Conservation (phyloP, 768 basidiomycete genomes). For the Albatrellus ellisii region DNA sequence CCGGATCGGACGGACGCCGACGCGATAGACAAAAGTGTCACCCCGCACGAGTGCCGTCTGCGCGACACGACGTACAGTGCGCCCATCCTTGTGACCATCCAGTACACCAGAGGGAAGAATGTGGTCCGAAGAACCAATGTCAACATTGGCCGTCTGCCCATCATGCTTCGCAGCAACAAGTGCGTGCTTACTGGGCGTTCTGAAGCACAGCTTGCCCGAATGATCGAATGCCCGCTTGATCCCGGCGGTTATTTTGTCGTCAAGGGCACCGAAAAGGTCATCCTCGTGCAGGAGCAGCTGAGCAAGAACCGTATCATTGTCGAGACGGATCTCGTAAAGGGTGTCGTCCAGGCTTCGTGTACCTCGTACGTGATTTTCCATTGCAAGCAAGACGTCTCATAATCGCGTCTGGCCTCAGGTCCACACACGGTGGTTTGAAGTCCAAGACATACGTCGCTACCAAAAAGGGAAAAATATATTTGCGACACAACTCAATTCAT, state of each 20-base stretch:
- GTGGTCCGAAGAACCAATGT: conserved; percentile 77
- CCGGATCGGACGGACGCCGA: conserved; percentile 82
- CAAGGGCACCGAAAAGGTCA: conserved; percentile 98
- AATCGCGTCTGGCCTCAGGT: conserved; percentile 27
- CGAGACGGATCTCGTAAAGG: conserved; percentile 84
- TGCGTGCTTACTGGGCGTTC: conserved; percentile 74
- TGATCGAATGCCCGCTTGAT: conserved; percentile 96
- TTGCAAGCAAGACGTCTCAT: not conserved
- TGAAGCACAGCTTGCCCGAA: conserved; percentile 76
- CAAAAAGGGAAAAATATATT: conserved; percentile 89
- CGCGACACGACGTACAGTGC: conserved; percentile 93
- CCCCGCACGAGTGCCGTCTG: conserved; percentile 94
- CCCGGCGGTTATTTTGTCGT: conserved; percentile 99
- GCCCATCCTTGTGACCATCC: conserved; percentile 85
- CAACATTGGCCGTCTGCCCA: conserved; percentile 82
- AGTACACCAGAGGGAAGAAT: conserved; percentile 86
- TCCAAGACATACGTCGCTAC: conserved; percentile 97
- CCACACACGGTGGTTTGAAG: conserved; percentile 75
- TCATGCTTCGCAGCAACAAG: conserved; percentile 94
- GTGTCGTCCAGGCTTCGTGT: conserved; percentile 86
- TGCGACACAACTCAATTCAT: conserved; percentile 94
- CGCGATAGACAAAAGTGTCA: conserved; percentile 68
- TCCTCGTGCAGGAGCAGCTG: conserved; percentile 95
- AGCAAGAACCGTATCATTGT: conserved; percentile 99
- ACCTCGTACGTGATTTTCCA: conserved; percentile 59